These are phyloP conservation scores for Combretum micranthum DNA, from an alignment of 345 rosid species.

Conservation along the genomic window DNA sequence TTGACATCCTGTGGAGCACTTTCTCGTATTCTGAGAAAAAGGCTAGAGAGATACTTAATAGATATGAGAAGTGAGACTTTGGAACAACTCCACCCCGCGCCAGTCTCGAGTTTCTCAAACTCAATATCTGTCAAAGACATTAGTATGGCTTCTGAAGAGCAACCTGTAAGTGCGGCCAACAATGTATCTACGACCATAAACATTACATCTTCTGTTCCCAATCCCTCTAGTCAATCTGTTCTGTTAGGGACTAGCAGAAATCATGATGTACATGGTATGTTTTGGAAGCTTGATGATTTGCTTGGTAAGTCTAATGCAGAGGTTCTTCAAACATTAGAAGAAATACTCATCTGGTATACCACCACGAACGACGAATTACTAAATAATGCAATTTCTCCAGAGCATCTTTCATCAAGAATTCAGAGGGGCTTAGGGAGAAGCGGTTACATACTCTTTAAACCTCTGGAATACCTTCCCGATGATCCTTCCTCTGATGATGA, in stretches of 20 bases:
- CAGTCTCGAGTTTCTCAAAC: slow-evolving; percentile 14
- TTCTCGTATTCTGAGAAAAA: slow-evolving; percentile 44
- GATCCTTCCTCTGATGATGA: slow-evolving; percentile 19
- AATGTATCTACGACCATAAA: slow-evolving; percentile 13
- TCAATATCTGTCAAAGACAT: slow-evolving; percentile 4
- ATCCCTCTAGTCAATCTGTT: slow-evolving; percentile 6
- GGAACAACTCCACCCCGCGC: slow-evolving; percentile 11
- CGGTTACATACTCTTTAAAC: slow-evolving; percentile 31
- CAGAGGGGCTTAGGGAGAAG: slow-evolving; percentile 22
- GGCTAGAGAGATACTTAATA: slow-evolving; percentile 37
- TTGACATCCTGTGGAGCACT: slow-evolving; percentile 32
- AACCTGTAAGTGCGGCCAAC: slow-evolving; percentile 5
- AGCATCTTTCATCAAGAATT: slow-evolving; percentile 22
- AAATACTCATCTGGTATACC: slow-evolving; percentile 24
- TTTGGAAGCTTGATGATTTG: slow-evolving; percentile 20
- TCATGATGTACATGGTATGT: slow-evolving; percentile 18
- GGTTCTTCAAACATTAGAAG: slow-evolving; percentile 29
- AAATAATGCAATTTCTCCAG: slow-evolving; percentile 13
- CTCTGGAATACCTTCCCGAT: slow-evolving; percentile 14
- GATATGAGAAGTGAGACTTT: slow-evolving; percentile 17
- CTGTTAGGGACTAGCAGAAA: slow-evolving; percentile 7
- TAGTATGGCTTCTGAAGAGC: slow-evolving; percentile 11
- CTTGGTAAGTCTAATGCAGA: slow-evolving; percentile 20
- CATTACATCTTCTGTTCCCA: slow-evolving; percentile 13
- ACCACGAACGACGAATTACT: slow-evolving; percentile 11